Conservation (phyloP, 2,329 filamentous ascomycete species). For the Lachnellula arida region DNA sequence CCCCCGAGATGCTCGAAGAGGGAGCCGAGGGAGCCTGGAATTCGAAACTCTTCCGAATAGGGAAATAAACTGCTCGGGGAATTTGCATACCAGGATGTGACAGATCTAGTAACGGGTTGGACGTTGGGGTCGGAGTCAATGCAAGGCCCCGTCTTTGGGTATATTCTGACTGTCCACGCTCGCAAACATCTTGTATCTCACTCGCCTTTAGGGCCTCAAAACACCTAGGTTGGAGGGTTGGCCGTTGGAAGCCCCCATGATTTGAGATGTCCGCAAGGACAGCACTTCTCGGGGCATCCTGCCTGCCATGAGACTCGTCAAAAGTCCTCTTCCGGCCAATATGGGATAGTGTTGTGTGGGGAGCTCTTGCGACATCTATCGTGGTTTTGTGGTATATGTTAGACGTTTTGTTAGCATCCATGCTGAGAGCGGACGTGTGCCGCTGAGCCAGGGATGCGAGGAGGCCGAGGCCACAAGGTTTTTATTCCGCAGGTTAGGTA, state of each 20-base stretch:
- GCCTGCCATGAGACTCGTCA: slow-evolving; percentile 10
- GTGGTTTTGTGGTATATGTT: slow-evolving; percentile 23
- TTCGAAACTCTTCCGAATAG: too few relatives aligned
- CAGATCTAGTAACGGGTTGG: slow-evolving; percentile 55
- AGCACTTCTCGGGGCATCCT: neutral
- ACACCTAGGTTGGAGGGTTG: slow-evolving; percentile 7
- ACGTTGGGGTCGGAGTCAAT: slow-evolving; percentile 48
- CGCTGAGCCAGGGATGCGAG: too few relatives aligned
- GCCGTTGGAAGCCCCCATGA: slow-evolving; percentile 17
- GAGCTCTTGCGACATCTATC: slow-evolving; percentile 16
- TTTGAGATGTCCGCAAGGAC: slow-evolving; percentile 13
- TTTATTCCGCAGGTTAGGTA: too few relatives aligned
- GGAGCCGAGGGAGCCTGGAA: too few relatives aligned
- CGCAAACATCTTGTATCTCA: slow-evolving; percentile 38
- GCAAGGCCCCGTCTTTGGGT: slow-evolving; percentile 49
- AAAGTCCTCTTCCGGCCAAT: slow-evolving; percentile 23
- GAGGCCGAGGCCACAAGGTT: too few relatives aligned
- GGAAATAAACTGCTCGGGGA: too few relatives aligned
- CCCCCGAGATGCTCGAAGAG: too few relatives aligned
- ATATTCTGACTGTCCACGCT: slow-evolving; percentile 43
- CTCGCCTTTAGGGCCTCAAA: slow-evolving; percentile 37
- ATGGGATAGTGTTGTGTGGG: slow-evolving; percentile 18
- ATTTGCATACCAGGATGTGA: slow-evolving; percentile 41
- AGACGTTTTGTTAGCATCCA: slow-evolving; percentile 16
- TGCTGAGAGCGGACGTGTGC: neutral